A percentile compares a stretch with the other conserved stretches of the same genome.
These are phyloP conservation scores for Pestalotiopsis sp. DNA, from an alignment of 2,329 filamentous ascomycete species.

Conservation along the genomic window DNA sequence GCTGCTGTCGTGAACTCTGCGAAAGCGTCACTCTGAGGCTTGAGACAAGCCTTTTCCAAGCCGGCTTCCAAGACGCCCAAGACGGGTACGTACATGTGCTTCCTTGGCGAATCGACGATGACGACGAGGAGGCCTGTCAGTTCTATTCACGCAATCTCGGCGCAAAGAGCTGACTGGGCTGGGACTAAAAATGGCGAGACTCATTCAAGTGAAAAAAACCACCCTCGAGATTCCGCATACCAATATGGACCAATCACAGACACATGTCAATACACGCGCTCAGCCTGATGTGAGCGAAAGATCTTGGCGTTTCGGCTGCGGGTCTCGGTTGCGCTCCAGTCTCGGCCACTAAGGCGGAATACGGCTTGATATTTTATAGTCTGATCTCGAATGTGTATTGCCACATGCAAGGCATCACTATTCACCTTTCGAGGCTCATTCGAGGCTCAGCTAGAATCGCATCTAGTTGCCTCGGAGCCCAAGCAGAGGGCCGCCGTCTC, in stretches of 20 bases:
- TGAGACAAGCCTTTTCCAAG: conserved; percentile 8
- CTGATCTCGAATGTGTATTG: neutral
- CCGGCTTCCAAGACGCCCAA: neutral
- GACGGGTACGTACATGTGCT: neutral
- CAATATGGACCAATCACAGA: neutral
- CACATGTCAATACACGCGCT: neutral
- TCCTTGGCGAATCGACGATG: neutral
- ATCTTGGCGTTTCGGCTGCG: neutral
- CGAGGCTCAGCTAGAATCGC: neutral
- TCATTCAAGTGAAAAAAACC: neutral
- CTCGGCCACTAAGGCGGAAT: neutral
- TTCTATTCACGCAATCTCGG: neutral
- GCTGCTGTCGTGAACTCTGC: neutral
- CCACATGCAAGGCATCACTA: neutral
- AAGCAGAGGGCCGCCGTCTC: neutral
- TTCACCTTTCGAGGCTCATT: neutral
- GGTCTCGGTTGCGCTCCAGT: neutral
- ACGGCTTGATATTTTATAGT: neutral
- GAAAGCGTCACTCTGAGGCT: neutral
- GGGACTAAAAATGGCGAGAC: neutral
- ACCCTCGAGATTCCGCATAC: neutral
- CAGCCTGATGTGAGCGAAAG: neutral
- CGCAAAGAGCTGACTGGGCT: neutral
- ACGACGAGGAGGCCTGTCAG: neutral
- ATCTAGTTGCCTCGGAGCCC: neutral